A percentile compares a stretch with the other conserved stretches of the same genome.
phyloP scores from a whole-genome alignment of 805 yeast genomes.

The Ogataea trehaloabstinens region DNA sequence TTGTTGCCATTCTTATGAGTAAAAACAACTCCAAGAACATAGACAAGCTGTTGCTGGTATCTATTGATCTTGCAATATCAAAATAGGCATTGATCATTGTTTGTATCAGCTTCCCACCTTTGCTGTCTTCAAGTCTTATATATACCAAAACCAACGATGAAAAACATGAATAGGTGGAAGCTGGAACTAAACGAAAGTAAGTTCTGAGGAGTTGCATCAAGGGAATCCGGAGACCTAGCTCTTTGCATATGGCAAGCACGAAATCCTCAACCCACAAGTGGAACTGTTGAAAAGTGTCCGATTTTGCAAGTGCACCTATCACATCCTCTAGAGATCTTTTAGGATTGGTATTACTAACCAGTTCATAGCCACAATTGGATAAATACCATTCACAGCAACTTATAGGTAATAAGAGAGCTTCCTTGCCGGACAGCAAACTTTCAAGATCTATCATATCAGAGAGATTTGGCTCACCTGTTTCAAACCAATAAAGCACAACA shows the following conservation, averaged over 20 bases:
- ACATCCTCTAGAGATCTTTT: background rate
- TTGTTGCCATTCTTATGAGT: constrained; percentile 40
- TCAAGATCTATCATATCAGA: constrained; percentile 9
- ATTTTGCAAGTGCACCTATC: background rate
- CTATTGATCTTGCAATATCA: constrained; percentile 6
- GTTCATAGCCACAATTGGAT: constrained; percentile 19
- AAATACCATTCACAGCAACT: constrained; percentile 35
- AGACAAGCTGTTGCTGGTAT: constrained; percentile 15
- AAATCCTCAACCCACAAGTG: constrained; percentile 33
- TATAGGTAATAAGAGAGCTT: constrained; percentile 31
- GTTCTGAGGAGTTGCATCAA: constrained; percentile 34
- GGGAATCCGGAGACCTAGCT: constrained; percentile 26
- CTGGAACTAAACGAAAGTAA: constrained; percentile 29
- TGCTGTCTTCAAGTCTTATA: constrained; percentile 17
- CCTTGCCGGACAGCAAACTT: constrained; percentile 15
- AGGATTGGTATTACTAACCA: background rate
- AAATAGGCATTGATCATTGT: constrained; percentile 25
- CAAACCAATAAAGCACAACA: constrained; percentile 30
- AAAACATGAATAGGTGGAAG: constrained; percentile 28
- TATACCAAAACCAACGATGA: constrained; percentile 29
- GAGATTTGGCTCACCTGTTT: constrained; percentile 16
- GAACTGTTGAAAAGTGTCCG: constrained; percentile 6
- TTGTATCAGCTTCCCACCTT: constrained; percentile 17
- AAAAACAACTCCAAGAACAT: constrained; percentile 33
- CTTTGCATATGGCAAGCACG: constrained; percentile 34